Evolutionary conservation across 2,329 filamentous ascomycete genomes (phyloP), one percentile per base, ranked within the genome.

Genomic region (Kalmusia sp.): DNA sequence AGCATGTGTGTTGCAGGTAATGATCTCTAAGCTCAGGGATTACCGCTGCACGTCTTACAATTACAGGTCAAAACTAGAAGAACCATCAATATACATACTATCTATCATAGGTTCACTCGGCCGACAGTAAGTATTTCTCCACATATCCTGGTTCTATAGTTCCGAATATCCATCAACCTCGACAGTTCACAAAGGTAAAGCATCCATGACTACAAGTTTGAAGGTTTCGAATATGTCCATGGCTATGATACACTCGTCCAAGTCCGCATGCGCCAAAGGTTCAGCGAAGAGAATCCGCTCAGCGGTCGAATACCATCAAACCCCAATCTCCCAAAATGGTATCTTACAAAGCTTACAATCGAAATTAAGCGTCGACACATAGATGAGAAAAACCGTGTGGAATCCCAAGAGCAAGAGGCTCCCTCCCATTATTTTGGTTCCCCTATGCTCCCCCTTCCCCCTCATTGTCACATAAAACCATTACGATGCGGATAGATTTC

Each of bases 401-500:
- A 40, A 30, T 4, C 46, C 31, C 27, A 17, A 7, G 24, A 15
- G 12, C 14, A 15, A 31, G 17, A 7, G 14, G 15, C 8, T 39
- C 30, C 24, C 35, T 41, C 44, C 35, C 21, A 28, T 33, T 40
- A 40, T 37, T 34, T 40, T 31, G 34, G 15, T 21, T 19, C 33
- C 34, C 41, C 11, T 15, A 40, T 27, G 24, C 22, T 41, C 43
- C 40, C 22, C 21, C 34, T 39, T 4, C 6, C 15, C 15, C 48
- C 31, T 45, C 41, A 22, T 52, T 52, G 51, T 52, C 46, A 50
- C 47, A 44, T 54, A 17, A 48, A 54, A 46, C 45, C 46, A 49
- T 53, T 53, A 53, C 21, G 24, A 31, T 41, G 44, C 38, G 24
- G 40, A 30, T 44, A 17, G 38, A 17, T 43, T 39, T 44, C 28